Conservation (phyloP, 768 basidiomycete genomes). For the Termitomyces sp. region DNA sequence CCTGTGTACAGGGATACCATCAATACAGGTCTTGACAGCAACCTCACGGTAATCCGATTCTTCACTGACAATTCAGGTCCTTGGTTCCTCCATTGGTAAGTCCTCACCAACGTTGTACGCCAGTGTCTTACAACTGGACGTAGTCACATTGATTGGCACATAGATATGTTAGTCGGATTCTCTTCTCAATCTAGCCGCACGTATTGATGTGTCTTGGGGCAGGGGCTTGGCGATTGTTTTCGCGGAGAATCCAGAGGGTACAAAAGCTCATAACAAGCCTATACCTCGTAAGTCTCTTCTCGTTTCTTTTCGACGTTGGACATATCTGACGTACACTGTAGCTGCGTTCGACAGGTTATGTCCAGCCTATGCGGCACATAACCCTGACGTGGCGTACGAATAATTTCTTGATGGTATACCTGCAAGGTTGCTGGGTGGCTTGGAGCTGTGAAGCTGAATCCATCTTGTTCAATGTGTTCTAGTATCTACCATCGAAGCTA, state of each 20-base stretch:
- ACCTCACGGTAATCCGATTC: constrained; percentile 49
- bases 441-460: background rate
- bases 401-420: background rate
- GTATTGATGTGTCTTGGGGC: background rate
- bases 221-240: constrained; percentile 5
- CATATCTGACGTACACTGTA: background rate
- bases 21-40: constrained; percentile 21
- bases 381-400: background rate
- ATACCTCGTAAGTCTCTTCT: background rate
- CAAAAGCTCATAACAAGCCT: background rate
- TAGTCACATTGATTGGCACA: constrained; percentile 13
- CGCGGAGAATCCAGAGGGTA: constrained; percentile 4
- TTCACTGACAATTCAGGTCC: constrained; percentile 62
- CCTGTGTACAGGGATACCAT: constrained; percentile 30
- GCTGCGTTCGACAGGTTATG: background rate
- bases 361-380: background rate
- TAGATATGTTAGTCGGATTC: constrained; percentile 1
- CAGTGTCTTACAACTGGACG: background rate
- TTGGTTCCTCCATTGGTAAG: constrained; percentile 26
- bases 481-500: background rate
- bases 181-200: background rate
- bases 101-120: background rate
- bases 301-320: background rate
- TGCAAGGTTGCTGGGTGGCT: background rate
- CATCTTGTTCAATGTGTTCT: background rate